A percentile compares a stretch with the other conserved stretches of the same genome.
Evolutionary conservation across 352 stramenopile genomes (phyloP).

Genomic region (Phytophthora meadii): DNA sequence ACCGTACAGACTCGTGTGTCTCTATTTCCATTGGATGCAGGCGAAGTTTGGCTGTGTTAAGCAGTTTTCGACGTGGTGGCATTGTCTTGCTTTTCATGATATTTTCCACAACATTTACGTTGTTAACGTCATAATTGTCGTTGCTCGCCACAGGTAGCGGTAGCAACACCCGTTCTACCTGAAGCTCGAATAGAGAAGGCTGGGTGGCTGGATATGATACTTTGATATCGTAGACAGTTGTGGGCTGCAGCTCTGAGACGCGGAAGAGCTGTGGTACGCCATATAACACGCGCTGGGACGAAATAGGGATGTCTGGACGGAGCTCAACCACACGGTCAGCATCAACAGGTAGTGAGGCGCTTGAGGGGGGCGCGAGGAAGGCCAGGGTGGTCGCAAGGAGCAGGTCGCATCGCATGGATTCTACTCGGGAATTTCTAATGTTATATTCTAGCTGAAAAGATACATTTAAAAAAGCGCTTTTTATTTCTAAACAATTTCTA

Average conservation of each 20-base stretch:
- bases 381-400: constrained; percentile 5
- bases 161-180: constrained; percentile 50
- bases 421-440: too few species aligned
- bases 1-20: constrained; percentile 30
- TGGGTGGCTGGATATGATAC: constrained; percentile 74
- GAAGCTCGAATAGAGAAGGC: constrained; percentile 60
- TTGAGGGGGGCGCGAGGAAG: not conserved
- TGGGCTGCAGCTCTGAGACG: constrained; percentile 50
- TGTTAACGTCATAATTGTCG: constrained; percentile 17
- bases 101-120: constrained; percentile 25
- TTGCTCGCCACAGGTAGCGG: constrained; percentile 21
- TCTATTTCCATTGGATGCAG: constrained; percentile 50
- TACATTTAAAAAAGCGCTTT: too few species aligned
- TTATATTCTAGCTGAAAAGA: too few species aligned
- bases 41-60: constrained; percentile 79
- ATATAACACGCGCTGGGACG: constrained; percentile 49
- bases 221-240: constrained; percentile 77
- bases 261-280: constrained; percentile 59
- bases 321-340: constrained; percentile 28
- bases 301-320: constrained; percentile 50
- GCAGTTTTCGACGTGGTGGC: constrained; percentile 38
- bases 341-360: not conserved
- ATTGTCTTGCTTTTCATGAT: constrained; percentile 25
- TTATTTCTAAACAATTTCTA: too few species aligned
- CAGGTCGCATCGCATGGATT: not conserved